These are phyloP conservation scores for Saccharum spontaneum DNA, from an alignment of 176 grass and related monocot species.

Conservation along the genomic window DNA sequence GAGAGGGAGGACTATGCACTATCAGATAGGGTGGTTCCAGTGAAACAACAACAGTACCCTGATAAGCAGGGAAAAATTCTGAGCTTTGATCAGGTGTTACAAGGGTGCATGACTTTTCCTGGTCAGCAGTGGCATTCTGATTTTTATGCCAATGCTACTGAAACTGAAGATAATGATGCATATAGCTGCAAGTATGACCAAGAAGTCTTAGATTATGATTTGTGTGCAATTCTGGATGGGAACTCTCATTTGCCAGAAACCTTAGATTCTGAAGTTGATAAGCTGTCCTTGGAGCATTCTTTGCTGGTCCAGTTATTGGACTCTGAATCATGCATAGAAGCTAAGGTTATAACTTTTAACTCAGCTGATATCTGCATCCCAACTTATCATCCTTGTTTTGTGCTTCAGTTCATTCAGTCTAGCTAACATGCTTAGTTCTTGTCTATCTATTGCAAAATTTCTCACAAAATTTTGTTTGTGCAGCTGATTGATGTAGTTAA, in stretches of 20 bases:
- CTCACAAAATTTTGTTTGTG: not conserved
- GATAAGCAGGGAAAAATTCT: not conserved
- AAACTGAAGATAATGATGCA: constrained; percentile 20
- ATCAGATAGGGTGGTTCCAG: too few relatives aligned
- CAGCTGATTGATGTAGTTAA: constrained; percentile 26
- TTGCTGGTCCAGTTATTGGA: constrained; percentile 25
- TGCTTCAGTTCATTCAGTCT: not conserved
- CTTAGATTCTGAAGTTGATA: constrained; percentile 36
- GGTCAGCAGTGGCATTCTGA: constrained; percentile 21
- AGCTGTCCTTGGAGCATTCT: constrained; percentile 8
- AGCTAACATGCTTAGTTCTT: constrained; percentile 12
- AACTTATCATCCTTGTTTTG: constrained; percentile 15
- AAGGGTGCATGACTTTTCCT: constrained; percentile 26
- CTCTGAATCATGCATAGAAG: constrained; percentile 31
- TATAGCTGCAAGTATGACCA: constrained; percentile 10
- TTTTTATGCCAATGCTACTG: constrained; percentile 18
- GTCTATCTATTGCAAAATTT: not conserved
- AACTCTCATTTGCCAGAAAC: constrained; percentile 40
- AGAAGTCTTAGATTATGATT: not conserved
- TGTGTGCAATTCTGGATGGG: constrained; percentile 22
- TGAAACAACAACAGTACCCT: too few relatives aligned
- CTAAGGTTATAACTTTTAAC: constrained; percentile 33
- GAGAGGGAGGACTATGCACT: too few relatives aligned
- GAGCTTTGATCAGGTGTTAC: constrained; percentile 19
- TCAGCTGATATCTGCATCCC: not conserved